These are phyloP conservation scores for Handroanthus guayacan DNA, from an alignment of 257 asterid species.

Conservation along the genomic window DNA sequence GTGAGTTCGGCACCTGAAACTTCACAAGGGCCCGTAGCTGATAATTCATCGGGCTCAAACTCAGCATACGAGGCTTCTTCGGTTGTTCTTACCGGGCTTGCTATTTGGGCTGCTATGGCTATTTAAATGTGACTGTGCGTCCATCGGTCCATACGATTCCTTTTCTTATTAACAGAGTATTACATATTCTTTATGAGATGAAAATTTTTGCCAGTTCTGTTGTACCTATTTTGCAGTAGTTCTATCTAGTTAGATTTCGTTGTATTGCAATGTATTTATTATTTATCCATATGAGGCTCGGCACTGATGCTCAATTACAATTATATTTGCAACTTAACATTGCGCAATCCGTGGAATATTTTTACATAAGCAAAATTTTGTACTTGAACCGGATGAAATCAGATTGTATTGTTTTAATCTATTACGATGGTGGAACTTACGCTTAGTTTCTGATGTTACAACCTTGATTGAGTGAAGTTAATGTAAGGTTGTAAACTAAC, in stretches of 20 bases:
- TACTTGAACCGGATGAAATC: too few relatives aligned
- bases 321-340: too few relatives aligned
- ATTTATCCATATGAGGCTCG: neutral
- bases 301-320: too few relatives aligned
- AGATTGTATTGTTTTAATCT: too few relatives aligned
- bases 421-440: too few relatives aligned
- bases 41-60: constrained; percentile 49
- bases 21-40: constrained; percentile 59
- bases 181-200: constrained; percentile 21
- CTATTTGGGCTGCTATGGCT: constrained; percentile 51
- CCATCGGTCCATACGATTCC: neutral
- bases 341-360: too few relatives aligned
- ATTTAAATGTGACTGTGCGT: constrained; percentile 29
- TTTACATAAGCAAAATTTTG: too few relatives aligned
- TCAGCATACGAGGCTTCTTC: constrained; percentile 34
- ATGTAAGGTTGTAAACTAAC: neutral
- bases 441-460: too few relatives aligned
- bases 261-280: too few relatives aligned
- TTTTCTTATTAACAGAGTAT: neutral
- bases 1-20: constrained; percentile 59
- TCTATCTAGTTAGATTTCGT: neutral
- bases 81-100: constrained; percentile 48
- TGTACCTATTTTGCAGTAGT: neutral
- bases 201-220: neutral
- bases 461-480: neutral